phyloP scores from a whole-genome alignment of 352 stramenopile genomes.

The Pythium periplocum region DNA sequence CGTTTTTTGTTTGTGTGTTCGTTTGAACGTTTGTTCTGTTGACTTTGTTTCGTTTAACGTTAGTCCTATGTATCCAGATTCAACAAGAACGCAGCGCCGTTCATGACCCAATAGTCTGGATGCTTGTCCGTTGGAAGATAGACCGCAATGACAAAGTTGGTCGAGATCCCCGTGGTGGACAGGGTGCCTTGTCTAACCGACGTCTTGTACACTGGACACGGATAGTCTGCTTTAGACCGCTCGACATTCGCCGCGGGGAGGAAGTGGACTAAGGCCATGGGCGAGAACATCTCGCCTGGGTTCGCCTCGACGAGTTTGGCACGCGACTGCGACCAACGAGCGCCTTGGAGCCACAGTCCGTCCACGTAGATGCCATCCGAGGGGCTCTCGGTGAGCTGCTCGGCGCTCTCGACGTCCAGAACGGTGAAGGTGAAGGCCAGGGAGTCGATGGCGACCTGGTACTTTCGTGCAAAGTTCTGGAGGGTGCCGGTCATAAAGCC shows the following conservation, averaged over 20 bases:
- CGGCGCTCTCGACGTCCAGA: constrained; percentile 47
- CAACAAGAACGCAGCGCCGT: constrained; percentile 89
- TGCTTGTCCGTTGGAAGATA: constrained; percentile 81
- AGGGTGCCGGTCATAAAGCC: constrained; percentile 95
- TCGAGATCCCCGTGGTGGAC: constrained; percentile 91
- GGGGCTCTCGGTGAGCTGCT: constrained; percentile 55
- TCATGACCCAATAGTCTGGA: constrained; percentile 90
- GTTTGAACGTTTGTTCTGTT: constrained; percentile 1
- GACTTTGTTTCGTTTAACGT: neutral
- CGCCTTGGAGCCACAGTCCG: constrained; percentile 86
- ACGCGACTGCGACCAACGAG: constrained; percentile 77
- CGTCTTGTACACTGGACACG: constrained; percentile 94
- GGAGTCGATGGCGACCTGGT: constrained; percentile 93
- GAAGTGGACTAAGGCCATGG: constrained; percentile 90
- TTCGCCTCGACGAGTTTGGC: constrained; percentile 75
- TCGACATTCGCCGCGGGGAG: constrained; percentile 77
- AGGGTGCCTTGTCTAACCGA: constrained; percentile 88
- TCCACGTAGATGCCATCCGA: constrained; percentile 92
- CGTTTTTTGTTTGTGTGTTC: neutral
- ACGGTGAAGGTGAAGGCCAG: constrained; percentile 90
- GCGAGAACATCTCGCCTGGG: constrained; percentile 90
- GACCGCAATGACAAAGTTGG: constrained; percentile 92
- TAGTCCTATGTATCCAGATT: constrained; percentile 80
- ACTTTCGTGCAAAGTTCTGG: constrained; percentile 94
- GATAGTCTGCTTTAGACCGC: constrained; percentile 64